Percentiles rank a stretch among this genome's conserved stretches.
These are phyloP conservation scores for Globisporangium okanoganense DNA, from an alignment of 352 stramenopile genomes.

Conservation along the genomic window DNA sequence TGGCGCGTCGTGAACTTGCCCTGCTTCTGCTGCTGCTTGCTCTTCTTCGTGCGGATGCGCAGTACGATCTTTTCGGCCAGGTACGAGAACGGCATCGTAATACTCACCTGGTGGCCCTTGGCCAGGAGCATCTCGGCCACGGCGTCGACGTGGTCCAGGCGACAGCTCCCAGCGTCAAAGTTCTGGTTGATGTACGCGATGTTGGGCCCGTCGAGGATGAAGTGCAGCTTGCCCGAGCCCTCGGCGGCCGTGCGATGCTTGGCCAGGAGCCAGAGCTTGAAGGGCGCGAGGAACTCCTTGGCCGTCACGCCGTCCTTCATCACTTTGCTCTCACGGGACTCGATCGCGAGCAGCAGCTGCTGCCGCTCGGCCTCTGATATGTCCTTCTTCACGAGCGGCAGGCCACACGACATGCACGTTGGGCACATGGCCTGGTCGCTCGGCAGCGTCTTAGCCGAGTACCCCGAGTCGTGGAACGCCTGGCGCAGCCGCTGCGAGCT, in stretches of 20 bases:
- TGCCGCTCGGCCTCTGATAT: slow-evolving; percentile 33
- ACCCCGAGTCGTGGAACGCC: slow-evolving; percentile 36
- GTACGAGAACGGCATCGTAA: slow-evolving; percentile 70
- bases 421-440: slow-evolving; percentile 38
- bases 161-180: slow-evolving; percentile 89
- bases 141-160: slow-evolving; percentile 94
- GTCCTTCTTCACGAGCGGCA: slow-evolving; percentile 37
- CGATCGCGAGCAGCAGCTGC: slow-evolving; percentile 53
- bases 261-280: slow-evolving; percentile 60
- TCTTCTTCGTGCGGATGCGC: slow-evolving; percentile 52
- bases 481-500: slow-evolving; percentile 43
- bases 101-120: slow-evolving; percentile 71
- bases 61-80: slow-evolving; percentile 60
- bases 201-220: slow-evolving; percentile 96
- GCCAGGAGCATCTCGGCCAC: slow-evolving; percentile 83
- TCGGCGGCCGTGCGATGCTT: slow-evolving; percentile 17
- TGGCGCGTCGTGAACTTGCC: slow-evolving; percentile 49
- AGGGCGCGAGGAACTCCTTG: slow-evolving; percentile 56
- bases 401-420: slow-evolving; percentile 36
- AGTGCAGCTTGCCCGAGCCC: slow-evolving; percentile 44
- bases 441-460: slow-evolving; percentile 26
- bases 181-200: slow-evolving; percentile 98
- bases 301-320: slow-evolving; percentile 28
- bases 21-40: slow-evolving; percentile 37
- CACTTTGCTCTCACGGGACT: slow-evolving; percentile 48